Evolutionary conservation across 2,329 filamentous ascomycete species (phyloP).

Genomic region (Fusarium denticulatum): DNA sequence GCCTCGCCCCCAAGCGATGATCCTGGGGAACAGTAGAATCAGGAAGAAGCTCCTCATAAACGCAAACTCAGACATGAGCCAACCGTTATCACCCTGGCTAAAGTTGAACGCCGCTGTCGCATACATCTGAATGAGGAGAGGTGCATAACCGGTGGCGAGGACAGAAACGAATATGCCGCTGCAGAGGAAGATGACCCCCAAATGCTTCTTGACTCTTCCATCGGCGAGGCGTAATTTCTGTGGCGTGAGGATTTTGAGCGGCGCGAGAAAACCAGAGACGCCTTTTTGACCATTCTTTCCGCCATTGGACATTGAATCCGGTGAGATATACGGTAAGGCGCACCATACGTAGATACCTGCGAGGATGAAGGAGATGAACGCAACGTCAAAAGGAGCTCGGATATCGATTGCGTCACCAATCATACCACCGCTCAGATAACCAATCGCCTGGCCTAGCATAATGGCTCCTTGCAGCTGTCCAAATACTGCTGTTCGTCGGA

Average conservation of each 20-base stretch:
- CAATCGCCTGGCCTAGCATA: constrained; percentile 73
- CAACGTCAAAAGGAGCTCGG: constrained; percentile 70
- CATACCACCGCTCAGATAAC: constrained; percentile 71
- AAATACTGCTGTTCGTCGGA: constrained; percentile 70
- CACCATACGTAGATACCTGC: constrained; percentile 55
- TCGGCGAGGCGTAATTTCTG: constrained; percentile 61
- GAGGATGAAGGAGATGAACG: constrained; percentile 65
- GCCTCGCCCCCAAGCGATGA: constrained; percentile 59
- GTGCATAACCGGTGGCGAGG: constrained; percentile 74
- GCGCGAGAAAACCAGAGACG: constrained; percentile 69
- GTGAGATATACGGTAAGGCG: constrained; percentile 61
- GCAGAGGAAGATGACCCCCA: constrained; percentile 71
- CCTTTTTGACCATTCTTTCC: constrained; percentile 42
- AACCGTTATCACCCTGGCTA: constrained; percentile 64
- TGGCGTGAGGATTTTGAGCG: constrained; percentile 69
- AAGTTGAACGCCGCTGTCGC: constrained; percentile 66
- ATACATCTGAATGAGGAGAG: constrained; percentile 69
- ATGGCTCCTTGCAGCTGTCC: constrained; percentile 73
- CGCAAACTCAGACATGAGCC: constrained; percentile 65
- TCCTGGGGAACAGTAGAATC: constrained; percentile 62
- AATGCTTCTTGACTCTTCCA: constrained; percentile 64
- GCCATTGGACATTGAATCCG: constrained; percentile 50
- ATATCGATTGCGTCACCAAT: constrained; percentile 72
- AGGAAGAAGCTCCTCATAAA: constrained; percentile 65
- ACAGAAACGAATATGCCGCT: constrained; percentile 74